phyloP scores from a whole-genome alignment of 2,329 filamentous ascomycete genomes.

The Pseudogymnoascus verrucosus region DNA sequence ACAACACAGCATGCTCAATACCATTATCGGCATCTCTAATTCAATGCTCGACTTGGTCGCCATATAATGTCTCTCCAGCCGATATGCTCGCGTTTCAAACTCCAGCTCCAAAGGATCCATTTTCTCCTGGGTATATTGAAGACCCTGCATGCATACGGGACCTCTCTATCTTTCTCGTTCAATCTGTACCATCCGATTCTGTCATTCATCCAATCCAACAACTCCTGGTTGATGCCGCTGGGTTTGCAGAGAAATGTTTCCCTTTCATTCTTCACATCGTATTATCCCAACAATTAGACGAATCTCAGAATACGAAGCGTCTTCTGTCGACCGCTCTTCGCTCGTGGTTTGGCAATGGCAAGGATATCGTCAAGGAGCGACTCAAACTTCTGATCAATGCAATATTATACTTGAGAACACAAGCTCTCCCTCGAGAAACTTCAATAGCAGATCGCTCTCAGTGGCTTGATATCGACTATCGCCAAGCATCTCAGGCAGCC shows the following conservation, averaged over 20 bases:
- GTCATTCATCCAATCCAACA: slow-evolving; percentile 61
- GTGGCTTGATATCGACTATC: slow-evolving; percentile 81
- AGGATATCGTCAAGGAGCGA: slow-evolving; percentile 47
- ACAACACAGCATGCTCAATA: slow-evolving; percentile 10
- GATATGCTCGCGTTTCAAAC: slow-evolving; percentile 28
- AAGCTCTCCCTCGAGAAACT: slow-evolving; percentile 63
- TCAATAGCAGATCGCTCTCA: slow-evolving; percentile 70
- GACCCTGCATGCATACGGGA: slow-evolving; percentile 51
- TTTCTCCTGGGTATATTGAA: slow-evolving; percentile 31
- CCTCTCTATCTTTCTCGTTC: slow-evolving; percentile 54
- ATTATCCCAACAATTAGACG: slow-evolving; percentile 59
- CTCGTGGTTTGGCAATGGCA: slow-evolving; percentile 50
- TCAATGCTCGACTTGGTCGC: slow-evolving; percentile 48
- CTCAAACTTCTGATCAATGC: slow-evolving; percentile 67
- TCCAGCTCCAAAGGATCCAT: slow-evolving; percentile 13
- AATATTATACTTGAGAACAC: slow-evolving; percentile 81
- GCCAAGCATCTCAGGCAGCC: slow-evolving; percentile 62
- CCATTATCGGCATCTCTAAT: slow-evolving; percentile 43
- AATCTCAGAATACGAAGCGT: slow-evolving; percentile 50
- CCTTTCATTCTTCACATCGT: slow-evolving; percentile 82
- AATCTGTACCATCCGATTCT: slow-evolving; percentile 51
- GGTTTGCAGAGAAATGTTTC: slow-evolving; percentile 66
- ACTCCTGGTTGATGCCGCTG: slow-evolving; percentile 56
- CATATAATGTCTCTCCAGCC: slow-evolving; percentile 47
- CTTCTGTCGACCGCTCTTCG: slow-evolving; percentile 58